Evolutionary conservation across 108 stramenopile genomes (phyloP), one percentile per base, ranked within the genome.

Genomic region (Bacterosira constricta): DNA sequence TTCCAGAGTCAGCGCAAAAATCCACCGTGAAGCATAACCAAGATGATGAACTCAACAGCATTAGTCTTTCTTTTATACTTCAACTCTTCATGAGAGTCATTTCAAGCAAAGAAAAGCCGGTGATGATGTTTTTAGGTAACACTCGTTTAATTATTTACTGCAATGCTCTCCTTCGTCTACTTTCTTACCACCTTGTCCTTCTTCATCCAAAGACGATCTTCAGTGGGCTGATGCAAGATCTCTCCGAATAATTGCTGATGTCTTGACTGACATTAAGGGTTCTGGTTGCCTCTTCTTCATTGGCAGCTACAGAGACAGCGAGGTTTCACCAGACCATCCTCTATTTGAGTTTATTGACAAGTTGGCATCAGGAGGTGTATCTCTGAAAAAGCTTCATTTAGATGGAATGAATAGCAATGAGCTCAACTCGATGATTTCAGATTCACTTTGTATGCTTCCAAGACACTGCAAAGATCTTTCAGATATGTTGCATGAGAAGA

Each of bases 241-340:
- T 18, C 47, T 80, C 20, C 46, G 34, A 20, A 20, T 80, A 10
- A 53, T 80, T 9, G 67, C 73, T 25, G 31, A 50, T n/a, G 21
- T 80, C 12, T 67, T 80, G 0, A 69, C 66, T 50, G 67, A 80
- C 20, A 10, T 17, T 25, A 57, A 37, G 20, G 72, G 60, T 36
- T 31, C 44, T 21, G 47, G 51, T 23, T 64, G 63, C 62, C 29
- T 70, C 38, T 73, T 80, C 42, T 71, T 79, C 17, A 60, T 79
- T 21, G 78, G 78, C 3, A 79, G 59, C 31, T 79, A 79, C n/a
- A 53, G 78, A 37, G 49, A 50, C 32, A 67, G 72, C 49, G 78
- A 79, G 21, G 78, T 72, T 26, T 31, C 34, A 32, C 17, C 42
- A 1, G 66, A 72, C 10, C 78, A 79, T 27, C 46, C 36, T 23